Base-by-base conservation (phyloP, 805 yeast species). In the Lachancea sp. region DNA sequence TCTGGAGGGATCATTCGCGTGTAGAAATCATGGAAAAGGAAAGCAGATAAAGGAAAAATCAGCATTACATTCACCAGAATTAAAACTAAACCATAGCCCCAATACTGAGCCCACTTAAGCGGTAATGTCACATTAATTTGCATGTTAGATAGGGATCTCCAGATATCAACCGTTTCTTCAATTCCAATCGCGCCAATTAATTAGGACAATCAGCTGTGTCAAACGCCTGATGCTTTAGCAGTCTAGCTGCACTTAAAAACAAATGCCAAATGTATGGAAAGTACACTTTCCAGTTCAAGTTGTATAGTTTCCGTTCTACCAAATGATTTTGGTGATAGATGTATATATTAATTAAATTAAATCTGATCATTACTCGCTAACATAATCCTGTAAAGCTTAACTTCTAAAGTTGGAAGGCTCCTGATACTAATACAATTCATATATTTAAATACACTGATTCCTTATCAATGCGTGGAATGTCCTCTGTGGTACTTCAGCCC, bases 401-500 rank as follows among this genome's bases (percentile, higher is more conserved):
- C n/a, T n/a, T n/a, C n/a, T n/a, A n/a, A n/a, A n/a, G n/a, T n/a
- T 22, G 24, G 39, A 28, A 30, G 23, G 23, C 15, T 37, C 40
- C 8, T 9, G 17, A 37, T 30, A 37, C 12, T 30, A 37, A 34
- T 39, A 34, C 42, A 30, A 37, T 28, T 34, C 38, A 26, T 23
- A 16, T 29, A 24, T 25, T 20, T 31, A 19, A n/a, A 30, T 8
- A 8, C 12, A 23, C 29, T 22, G 22, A 6, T 8, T 18, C n/a
- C 9, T 29, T 25, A 20, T 58, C 63, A 89, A 69, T 90, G 97
- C 31, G 97, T 90, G n/a, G 97, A 80, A 65, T 92, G 98, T 17
- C 96, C 97, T 54, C 97, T 77, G 64, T 92, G 98, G 63, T 92
- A 92, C 65, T 92, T 92, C 63, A 92, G 72, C 20, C 98, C 98